phyloP scores from a whole-genome alignment of 768 basidiomycete species.

The Filobasidium floriforme region DNA sequence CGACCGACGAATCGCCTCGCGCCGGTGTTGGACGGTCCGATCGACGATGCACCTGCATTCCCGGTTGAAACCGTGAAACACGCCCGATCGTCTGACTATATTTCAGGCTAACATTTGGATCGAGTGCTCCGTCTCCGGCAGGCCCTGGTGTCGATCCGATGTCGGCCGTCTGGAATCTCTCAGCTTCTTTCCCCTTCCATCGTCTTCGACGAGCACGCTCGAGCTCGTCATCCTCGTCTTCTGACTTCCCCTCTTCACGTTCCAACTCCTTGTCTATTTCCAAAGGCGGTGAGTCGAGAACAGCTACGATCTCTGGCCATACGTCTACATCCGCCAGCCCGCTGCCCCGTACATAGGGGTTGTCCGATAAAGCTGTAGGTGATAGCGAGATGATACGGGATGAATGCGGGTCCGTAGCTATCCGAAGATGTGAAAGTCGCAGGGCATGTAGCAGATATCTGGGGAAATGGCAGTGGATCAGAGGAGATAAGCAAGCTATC shows the following conservation, averaged over 20 bases:
- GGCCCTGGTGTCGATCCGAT: background rate
- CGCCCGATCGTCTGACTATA: constrained; percentile 76
- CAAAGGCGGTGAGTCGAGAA: constrained; percentile 47
- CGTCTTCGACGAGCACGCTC: background rate
- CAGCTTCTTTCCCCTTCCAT: background rate
- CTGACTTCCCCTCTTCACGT: background rate
- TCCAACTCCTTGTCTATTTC: constrained; percentile 54
- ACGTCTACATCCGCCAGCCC: constrained; percentile 67
- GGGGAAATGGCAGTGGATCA: background rate
- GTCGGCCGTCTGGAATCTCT: background rate
- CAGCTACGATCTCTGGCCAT: constrained; percentile 76
- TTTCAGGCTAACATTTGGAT: constrained; percentile 53
- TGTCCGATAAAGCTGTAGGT: constrained; percentile 61
- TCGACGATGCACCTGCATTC: constrained; percentile 11
- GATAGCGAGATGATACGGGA: constrained; percentile 71
- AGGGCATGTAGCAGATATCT: constrained; percentile 76
- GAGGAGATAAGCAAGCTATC: background rate
- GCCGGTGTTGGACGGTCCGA: constrained; percentile 2
- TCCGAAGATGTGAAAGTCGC: constrained; percentile 77
- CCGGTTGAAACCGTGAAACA: background rate
- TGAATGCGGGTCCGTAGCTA: constrained; percentile 78
- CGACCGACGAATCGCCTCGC: background rate
- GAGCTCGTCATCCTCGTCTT: background rate
- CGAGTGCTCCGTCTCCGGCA: constrained; percentile 36
- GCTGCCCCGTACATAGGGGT: constrained; percentile 73